Percentiles rank a stretch among this genome's conserved stretches.
These are phyloP conservation scores for Phytopythium oedochilum DNA, from an alignment of 352 stramenopile genomes.

Conservation along the genomic window DNA sequence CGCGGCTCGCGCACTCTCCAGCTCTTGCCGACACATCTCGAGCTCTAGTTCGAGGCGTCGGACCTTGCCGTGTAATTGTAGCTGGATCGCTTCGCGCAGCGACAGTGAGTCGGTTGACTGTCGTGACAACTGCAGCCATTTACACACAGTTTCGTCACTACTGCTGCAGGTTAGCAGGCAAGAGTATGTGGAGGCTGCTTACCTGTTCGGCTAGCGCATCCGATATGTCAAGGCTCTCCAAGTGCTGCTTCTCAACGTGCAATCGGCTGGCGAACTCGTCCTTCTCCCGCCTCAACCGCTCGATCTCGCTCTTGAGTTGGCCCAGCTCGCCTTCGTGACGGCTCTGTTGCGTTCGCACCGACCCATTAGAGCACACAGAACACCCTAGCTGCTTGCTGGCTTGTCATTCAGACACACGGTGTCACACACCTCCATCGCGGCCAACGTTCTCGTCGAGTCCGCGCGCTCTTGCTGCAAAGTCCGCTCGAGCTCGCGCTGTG, in stretches of 20 bases:
- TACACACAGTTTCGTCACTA: background rate
- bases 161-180: no score
- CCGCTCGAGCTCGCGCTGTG: conserved; percentile 43
- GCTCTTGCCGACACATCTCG: conserved; percentile 25
- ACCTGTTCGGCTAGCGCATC: conserved; percentile 60
- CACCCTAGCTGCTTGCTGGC: background rate
- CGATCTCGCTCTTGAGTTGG: conserved; percentile 9
- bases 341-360: background rate
- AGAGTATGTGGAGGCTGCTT: background rate
- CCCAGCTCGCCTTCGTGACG: background rate
- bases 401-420: background rate
- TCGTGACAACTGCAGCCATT: conserved; percentile 21
- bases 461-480: conserved; percentile 39
- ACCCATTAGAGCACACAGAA: no score
- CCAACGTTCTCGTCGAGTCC: conserved; percentile 16
- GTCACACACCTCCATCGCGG: conserved; percentile 18
- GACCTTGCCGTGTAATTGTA: conserved; percentile 46
- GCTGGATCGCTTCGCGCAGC: conserved; percentile 55
- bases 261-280: conserved; percentile 27
- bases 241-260: conserved; percentile 59
- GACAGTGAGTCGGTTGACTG: conserved; percentile 54
- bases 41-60: conserved; percentile 31
- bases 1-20: conserved; percentile 24
- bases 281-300: conserved; percentile 18
- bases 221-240: conserved; percentile 56